These are phyloP conservation scores for Claviceps sp. DNA, from an alignment of 2,329 filamentous ascomycete species.

Conservation along the genomic window DNA sequence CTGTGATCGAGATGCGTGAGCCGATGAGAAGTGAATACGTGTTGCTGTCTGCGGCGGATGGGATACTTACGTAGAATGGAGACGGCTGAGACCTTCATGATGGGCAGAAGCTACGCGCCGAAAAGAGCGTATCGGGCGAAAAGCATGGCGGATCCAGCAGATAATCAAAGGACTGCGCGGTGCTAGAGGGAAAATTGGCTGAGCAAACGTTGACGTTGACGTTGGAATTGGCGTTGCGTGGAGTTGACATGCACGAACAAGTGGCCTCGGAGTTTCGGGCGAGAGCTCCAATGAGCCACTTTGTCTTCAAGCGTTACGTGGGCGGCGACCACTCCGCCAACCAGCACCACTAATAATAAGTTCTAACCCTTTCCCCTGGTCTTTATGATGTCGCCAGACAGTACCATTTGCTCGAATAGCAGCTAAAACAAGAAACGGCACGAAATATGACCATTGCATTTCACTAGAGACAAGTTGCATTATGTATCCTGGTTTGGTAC, in stretches of 20 bases:
- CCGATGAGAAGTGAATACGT: constrained; percentile 5
- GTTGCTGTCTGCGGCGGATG: constrained; percentile 2
- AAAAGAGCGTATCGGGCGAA: constrained; percentile 9
- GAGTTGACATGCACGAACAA: not conserved
- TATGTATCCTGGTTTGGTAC: no score
- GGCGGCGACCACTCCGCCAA: not conserved
- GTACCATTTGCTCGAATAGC: no score
- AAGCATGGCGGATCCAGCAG: constrained; percentile 16
- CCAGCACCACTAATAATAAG: not conserved
- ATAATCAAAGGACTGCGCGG: not conserved
- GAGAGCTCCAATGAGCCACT: constrained; percentile 5
- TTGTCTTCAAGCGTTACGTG: not conserved
- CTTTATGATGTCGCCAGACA: no score
- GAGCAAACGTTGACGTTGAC: not conserved
- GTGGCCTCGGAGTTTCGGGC: not conserved
- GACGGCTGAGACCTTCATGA: constrained; percentile 26
- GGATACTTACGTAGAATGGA: constrained; percentile 29
- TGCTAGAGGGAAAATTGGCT: not conserved
- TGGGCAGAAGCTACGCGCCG: constrained; percentile 23
- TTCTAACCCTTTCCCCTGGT: no score
- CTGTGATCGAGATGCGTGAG: constrained; percentile 18
- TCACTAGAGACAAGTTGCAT: no score
- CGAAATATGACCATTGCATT: no score
- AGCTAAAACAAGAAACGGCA: no score
- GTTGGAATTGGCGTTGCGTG: not conserved